phyloP scores from a whole-genome alignment of 805 yeast genomes.

The Pichia ethanolica region DNA sequence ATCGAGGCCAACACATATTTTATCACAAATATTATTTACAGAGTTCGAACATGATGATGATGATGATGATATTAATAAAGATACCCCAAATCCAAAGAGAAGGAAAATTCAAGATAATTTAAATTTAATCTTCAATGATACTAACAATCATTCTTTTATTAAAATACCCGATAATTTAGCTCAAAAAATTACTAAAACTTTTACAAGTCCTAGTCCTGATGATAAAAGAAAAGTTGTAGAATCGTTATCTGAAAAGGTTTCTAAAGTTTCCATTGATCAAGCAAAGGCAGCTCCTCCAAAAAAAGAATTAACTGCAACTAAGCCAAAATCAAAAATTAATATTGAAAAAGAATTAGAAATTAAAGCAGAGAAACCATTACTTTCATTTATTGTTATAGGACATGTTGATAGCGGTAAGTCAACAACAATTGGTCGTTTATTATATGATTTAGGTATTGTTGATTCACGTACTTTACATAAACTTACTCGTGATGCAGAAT shows the following conservation, averaged over 20 bases:
- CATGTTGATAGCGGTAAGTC: constrained; percentile 86
- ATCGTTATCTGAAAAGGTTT: constrained; percentile 20
- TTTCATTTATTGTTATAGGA: constrained; percentile 75
- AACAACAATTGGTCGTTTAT: constrained; percentile 66
- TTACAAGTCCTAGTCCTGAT: constrained; percentile 75
- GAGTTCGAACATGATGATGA: neutral
- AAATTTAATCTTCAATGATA: neutral
- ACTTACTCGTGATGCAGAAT: constrained; percentile 55
- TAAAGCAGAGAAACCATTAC: constrained; percentile 40
- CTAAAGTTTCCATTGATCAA: constrained; percentile 13
- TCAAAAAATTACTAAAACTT: constrained; percentile 43
- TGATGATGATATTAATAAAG: neutral
- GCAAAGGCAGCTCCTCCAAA: neutral
- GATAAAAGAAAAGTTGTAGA: constrained; percentile 33
- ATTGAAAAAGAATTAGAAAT: constrained; percentile 31
- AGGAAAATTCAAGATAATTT: neutral
- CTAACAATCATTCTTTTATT: neutral
- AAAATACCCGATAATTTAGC: constrained; percentile 23
- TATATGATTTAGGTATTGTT: constrained; percentile 61
- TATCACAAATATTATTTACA: constrained; percentile 2
- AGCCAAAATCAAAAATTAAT: constrained; percentile 39
- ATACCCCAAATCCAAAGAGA: constrained; percentile 1
- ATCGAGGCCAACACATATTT: neutral
- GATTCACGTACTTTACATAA: constrained; percentile 58
- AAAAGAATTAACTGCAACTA: constrained; percentile 22